Evolutionary conservation across 108 stramenopile genomes (phyloP).

Genomic region (Nitzschia palea): DNA sequence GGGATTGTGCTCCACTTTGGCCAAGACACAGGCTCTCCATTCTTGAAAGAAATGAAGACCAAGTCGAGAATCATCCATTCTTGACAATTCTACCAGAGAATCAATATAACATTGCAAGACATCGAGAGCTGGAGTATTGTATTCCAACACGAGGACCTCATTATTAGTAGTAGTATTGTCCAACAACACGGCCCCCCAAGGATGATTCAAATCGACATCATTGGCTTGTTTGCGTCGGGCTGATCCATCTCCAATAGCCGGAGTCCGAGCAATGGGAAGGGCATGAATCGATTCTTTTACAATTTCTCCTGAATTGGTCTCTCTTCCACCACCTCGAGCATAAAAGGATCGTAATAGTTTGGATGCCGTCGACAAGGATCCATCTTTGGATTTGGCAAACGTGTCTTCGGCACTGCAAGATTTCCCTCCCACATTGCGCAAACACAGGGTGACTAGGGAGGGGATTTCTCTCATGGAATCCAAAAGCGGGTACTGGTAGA

Average conservation of each 20-base stretch:
- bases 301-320: not conserved
- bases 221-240: conserved; percentile 68
- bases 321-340: not conserved
- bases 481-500: not conserved
- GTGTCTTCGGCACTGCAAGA: conserved; percentile 67
- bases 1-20: too few species aligned
- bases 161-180: not conserved
- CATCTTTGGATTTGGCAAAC: conserved; percentile 39
- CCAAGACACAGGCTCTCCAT: conserved; percentile 45
- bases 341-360: conserved; percentile 35
- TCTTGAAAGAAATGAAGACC: conserved; percentile 72
- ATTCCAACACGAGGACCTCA: conserved; percentile 40
- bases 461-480: conserved; percentile 70
- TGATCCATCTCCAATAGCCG: conserved; percentile 45
- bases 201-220: conserved; percentile 79
- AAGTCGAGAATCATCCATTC: conserved; percentile 70
- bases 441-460: conserved; percentile 51
- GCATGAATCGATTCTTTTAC: not conserved
- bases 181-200: conserved; percentile 43
- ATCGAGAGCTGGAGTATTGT: conserved; percentile 71
- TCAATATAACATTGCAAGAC: conserved; percentile 73
- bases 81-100: conserved; percentile 70
- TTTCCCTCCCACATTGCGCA: conserved; percentile 61
- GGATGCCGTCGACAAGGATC: conserved; percentile 13
- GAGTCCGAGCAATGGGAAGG: conserved; percentile 33